phyloP scores from a whole-genome alignment of 768 basidiomycete species.

The Sporobolomyces roseus region DNA sequence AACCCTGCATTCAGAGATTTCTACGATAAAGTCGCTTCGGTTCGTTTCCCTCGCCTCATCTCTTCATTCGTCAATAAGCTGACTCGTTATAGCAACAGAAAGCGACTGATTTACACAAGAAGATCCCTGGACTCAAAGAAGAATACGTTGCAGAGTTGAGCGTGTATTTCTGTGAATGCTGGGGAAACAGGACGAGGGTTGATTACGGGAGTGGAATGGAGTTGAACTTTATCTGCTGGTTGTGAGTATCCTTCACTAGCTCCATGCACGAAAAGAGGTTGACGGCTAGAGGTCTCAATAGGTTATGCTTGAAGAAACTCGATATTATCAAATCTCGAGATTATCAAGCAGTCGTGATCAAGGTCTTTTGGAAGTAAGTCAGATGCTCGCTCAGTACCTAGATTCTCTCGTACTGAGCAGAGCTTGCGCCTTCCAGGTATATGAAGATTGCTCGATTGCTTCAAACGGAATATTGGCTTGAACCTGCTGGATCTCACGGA shows the following conservation, averaged over 20 bases:
- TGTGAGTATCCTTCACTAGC: slow-evolving; percentile 62
- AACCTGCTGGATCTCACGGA: slow-evolving; percentile 95
- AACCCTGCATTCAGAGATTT: slow-evolving; percentile 94
- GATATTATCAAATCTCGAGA: slow-evolving; percentile 58
- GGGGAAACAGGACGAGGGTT: slow-evolving; percentile 86
- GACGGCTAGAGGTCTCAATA: slow-evolving; percentile 51
- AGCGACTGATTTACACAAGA: slow-evolving; percentile 59
- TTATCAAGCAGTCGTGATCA: slow-evolving; percentile 68
- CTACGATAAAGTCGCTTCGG: slow-evolving; percentile 74
- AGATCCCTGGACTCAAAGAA: slow-evolving; percentile 58
- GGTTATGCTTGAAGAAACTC: slow-evolving; percentile 73
- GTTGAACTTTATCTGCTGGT: slow-evolving; percentile 91
- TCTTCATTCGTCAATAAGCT: background rate
- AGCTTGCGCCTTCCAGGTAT: no score
- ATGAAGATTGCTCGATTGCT: slow-evolving; percentile 59
- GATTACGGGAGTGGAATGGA: slow-evolving; percentile 99
- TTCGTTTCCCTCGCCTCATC: slow-evolving; percentile 43
- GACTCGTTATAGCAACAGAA: slow-evolving; percentile 48
- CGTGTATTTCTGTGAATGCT: slow-evolving; percentile 75
- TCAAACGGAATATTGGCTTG: slow-evolving; percentile 93
- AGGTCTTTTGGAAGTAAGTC: slow-evolving; percentile 86
- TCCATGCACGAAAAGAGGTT: no score
- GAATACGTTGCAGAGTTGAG: slow-evolving; percentile 67
- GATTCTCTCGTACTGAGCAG: no score
- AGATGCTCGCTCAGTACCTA: background rate